Evolutionary conservation across 108 stramenopile species (phyloP).

Genomic region (Cyclostephanos tholiformis): DNA sequence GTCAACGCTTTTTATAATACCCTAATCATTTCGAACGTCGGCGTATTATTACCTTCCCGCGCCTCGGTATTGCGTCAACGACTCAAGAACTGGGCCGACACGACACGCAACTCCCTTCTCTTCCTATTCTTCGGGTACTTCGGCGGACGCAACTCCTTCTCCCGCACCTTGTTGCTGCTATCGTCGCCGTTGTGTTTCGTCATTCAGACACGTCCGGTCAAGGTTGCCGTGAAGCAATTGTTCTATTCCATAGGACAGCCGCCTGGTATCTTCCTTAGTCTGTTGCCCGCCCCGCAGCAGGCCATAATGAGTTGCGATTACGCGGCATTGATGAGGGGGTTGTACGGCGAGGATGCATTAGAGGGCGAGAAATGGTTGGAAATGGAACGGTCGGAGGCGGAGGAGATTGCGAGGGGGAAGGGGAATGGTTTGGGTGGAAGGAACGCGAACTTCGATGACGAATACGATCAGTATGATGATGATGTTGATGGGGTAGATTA

Average conservation of each 20-base stretch:
- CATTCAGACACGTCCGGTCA: constrained; percentile 80
- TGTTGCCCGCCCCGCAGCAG: constrained; percentile 86
- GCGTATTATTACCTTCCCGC: background rate
- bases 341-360: constrained; percentile 52
- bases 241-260: constrained; percentile 79
- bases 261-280: constrained; percentile 72
- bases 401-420: constrained; percentile 1
- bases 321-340: constrained; percentile 33
- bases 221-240: constrained; percentile 71
- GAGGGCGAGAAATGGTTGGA: constrained; percentile 40
- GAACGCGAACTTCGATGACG: constrained; percentile 15
- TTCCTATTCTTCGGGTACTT: constrained; percentile 87
- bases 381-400: constrained; percentile 16
- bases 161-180: constrained; percentile 60
- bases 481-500: background rate
- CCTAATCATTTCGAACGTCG: background rate
- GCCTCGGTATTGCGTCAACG: background rate
- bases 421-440: constrained; percentile 7
- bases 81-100: constrained; percentile 67
- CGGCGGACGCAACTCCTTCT: constrained; percentile 73
- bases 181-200: constrained; percentile 77
- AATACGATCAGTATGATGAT: constrained; percentile 14
- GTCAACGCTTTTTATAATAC: background rate
- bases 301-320: constrained; percentile 73
- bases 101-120: constrained; percentile 73